A percentile compares a stretch with the other conserved stretches of the same genome.
These are phyloP conservation scores for Chloropicon primus DNA, from an alignment of 139 green algal species.

Conservation along the genomic window DNA sequence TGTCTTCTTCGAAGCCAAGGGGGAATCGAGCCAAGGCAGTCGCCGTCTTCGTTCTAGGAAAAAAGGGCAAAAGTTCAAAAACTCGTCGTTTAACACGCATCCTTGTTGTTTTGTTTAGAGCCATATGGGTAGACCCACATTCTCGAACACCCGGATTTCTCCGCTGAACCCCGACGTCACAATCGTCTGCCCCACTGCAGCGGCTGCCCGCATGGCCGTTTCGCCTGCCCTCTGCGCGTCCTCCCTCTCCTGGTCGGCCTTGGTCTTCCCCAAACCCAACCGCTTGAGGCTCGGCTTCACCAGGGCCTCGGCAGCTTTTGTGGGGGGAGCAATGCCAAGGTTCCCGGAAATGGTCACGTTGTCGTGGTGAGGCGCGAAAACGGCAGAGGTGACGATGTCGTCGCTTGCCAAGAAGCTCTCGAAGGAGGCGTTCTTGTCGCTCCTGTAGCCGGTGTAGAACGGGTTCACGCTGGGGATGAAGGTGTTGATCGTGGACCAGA, in stretches of 20 bases:
- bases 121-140: conserved; percentile 14
- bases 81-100: too few relatives aligned
- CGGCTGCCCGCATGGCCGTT: background rate
- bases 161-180: conserved; percentile 36
- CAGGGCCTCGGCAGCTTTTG: conserved; percentile 5
- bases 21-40: too few relatives aligned
- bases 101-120: background rate
- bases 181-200: conserved; percentile 23
- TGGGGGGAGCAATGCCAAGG: background rate
- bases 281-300: background rate
- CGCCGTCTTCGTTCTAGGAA: too few relatives aligned
- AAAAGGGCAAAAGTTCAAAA: too few relatives aligned
- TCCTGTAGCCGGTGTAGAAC: conserved; percentile 15
- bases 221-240: conserved; percentile 4
- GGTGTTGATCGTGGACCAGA: conserved; percentile 28
- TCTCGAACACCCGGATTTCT: conserved; percentile 41
- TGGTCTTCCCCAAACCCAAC: background rate
- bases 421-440: conserved; percentile 43
- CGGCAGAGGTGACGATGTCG: conserved; percentile 40
- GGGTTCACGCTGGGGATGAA: conserved; percentile 23
- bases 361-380: conserved; percentile 36
- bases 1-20: too few relatives aligned
- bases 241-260: conserved; percentile 1
- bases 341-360: background rate
- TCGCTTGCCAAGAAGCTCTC: conserved; percentile 45